Conservation (phyloP, 257 asterid genomes). For the Solanum lycopersicoides region DNA sequence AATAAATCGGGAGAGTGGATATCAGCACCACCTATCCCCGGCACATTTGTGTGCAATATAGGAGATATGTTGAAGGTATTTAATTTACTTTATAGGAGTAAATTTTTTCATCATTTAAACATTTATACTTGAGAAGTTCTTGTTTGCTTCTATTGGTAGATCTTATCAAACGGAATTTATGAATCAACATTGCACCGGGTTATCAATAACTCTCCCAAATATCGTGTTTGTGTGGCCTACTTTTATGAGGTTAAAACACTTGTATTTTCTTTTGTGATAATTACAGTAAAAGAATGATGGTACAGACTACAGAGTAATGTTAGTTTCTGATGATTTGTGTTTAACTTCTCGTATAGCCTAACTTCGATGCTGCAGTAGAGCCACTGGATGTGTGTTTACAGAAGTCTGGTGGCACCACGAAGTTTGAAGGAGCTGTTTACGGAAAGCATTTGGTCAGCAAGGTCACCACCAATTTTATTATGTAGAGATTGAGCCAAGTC, state of each 20-base stretch:
- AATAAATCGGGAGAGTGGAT: conserved; percentile 71
- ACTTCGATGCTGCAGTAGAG: conserved; percentile 64
- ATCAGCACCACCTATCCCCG: conserved; percentile 64
- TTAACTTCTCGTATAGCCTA: conserved; percentile 35
- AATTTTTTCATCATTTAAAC: background rate
- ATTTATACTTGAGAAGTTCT: background rate
- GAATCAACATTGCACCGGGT: conserved; percentile 90
- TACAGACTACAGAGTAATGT: background rate
- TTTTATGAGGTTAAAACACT: conserved; percentile 57
- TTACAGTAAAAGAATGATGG: background rate
- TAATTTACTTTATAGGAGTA: background rate
- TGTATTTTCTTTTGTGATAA: background rate
- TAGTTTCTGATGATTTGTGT: background rate
- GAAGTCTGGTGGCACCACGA: conserved; percentile 53
- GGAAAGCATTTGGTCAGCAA: conserved; percentile 82
- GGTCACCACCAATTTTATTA: conserved; percentile 57
- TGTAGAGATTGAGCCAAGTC: background rate
- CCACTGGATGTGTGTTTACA: conserved; percentile 54
- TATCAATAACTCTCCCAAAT: conserved; percentile 43
- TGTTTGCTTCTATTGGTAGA: conserved; percentile 22
- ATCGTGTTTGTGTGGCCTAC: conserved; percentile 79
- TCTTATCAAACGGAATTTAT: conserved; percentile 64
- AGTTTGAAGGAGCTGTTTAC: conserved; percentile 63
- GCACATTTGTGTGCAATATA: conserved; percentile 84
- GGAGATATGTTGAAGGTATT: conserved; percentile 88